Percentiles rank a stretch among this genome's conserved stretches.
phyloP scores from a whole-genome alignment of 192 early-diverging fungal genomes.

The Coemansia sp. region DNA sequence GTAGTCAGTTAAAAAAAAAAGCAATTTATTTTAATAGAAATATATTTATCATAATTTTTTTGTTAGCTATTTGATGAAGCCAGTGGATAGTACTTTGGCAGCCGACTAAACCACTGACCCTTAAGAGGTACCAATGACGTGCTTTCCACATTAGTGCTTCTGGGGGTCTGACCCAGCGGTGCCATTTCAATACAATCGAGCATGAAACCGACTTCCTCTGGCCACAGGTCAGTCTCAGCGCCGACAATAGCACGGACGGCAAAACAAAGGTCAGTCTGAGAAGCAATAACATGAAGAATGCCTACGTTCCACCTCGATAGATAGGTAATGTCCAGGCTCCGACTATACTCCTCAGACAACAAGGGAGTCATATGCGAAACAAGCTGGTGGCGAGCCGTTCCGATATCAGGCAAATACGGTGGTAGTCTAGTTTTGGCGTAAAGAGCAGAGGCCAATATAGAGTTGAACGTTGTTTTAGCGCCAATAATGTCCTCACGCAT shows the following conservation, averaged over 20 bases:
- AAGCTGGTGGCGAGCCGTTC: slow-evolving; percentile 35
- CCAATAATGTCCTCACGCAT: slow-evolving; percentile 54
- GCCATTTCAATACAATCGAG: slow-evolving; percentile 30
- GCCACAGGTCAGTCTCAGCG: slow-evolving; percentile 45
- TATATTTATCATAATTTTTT: not conserved
- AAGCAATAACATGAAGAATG: slow-evolving; percentile 41
- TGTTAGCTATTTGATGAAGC: not conserved
- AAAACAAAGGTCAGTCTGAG: slow-evolving; percentile 32
- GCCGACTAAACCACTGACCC: slow-evolving; percentile 39
- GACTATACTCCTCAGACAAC: slow-evolving; percentile 17
- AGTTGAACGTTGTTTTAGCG: slow-evolving; percentile 38
- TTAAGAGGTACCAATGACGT: not conserved
- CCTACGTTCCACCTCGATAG: slow-evolving; percentile 44
- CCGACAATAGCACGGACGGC: slow-evolving; percentile 41
- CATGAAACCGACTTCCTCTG: slow-evolving; percentile 45
- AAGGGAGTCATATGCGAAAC: slow-evolving; percentile 25
- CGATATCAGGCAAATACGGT: slow-evolving; percentile 41
- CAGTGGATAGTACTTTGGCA: slow-evolving; percentile 37
- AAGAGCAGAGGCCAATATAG: slow-evolving; percentile 28
- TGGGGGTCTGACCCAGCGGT: slow-evolving; percentile 13
- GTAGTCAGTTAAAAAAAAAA: not conserved
- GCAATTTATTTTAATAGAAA: not conserved
- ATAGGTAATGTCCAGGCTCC: slow-evolving; percentile 43
- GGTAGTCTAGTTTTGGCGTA: slow-evolving; percentile 21
- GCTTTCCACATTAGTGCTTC: not conserved